Evolutionary conservation across 306 rosid genomes (phyloP).

Genomic region (Malus asiatica): DNA sequence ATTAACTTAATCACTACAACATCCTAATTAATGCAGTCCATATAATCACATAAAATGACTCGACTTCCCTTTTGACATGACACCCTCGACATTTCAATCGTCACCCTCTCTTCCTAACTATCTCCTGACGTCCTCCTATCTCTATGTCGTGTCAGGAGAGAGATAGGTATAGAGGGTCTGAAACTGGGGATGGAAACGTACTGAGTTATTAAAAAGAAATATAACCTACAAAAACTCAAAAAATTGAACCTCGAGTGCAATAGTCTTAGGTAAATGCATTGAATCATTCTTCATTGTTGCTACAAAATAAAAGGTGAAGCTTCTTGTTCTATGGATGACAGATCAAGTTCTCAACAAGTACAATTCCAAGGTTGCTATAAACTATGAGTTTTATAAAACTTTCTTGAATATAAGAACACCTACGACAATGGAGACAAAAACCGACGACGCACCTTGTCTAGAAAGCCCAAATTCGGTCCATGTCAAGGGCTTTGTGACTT

Average conservation of each 20-base stretch:
- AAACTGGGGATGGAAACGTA: not conserved
- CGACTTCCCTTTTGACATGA: not conserved
- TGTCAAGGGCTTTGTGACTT: slow-evolving; percentile 57
- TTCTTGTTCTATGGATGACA: not conserved
- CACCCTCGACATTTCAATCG: not conserved
- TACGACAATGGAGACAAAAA: slow-evolving; percentile 32
- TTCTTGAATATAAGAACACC: slow-evolving; percentile 44
- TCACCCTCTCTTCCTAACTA: too few relatives aligned
- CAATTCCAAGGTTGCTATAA: slow-evolving; percentile 11
- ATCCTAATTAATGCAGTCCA: not conserved
- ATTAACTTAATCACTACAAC: not conserved
- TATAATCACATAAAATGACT: not conserved
- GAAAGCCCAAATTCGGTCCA: slow-evolving; percentile 72
- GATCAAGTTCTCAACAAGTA: slow-evolving; percentile 9
- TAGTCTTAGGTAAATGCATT: not conserved
- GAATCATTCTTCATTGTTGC: not conserved
- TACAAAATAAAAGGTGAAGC: not conserved
- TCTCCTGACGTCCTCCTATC: too few relatives aligned
- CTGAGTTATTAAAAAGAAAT: not conserved
- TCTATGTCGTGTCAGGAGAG: not conserved
- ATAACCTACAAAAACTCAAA: not conserved
- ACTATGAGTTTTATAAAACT: slow-evolving; percentile 9
- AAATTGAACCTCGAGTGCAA: not conserved
- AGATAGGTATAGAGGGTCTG: not conserved
- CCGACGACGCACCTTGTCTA: slow-evolving; percentile 48